Percentiles rank a stretch among this genome's conserved stretches.
These are phyloP conservation scores for Ganoderma lucidum DNA, from an alignment of 1,284 basidiomycete species.

Conservation along the genomic window DNA sequence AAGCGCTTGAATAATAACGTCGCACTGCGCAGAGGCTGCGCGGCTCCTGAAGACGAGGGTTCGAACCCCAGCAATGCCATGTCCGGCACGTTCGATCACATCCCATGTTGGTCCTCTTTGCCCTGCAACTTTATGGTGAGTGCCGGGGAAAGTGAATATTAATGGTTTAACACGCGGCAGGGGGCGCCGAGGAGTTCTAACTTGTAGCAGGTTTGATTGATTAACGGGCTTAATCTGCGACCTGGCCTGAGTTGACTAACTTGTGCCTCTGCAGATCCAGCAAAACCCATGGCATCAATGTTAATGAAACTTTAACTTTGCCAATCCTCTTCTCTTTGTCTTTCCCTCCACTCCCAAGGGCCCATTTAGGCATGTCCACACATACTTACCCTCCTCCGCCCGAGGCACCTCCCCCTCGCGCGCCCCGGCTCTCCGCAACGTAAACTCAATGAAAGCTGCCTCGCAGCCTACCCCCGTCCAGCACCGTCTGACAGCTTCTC, in stretches of 20 bases:
- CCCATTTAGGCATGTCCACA: constrained; percentile 8
- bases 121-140: not conserved
- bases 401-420: constrained; percentile 3
- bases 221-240: constrained; percentile 23
- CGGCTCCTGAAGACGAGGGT: too few species aligned
- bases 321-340: constrained; percentile 9
- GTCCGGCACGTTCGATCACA: too few species aligned
- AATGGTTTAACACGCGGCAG: constrained; percentile 23
- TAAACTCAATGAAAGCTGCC: constrained; percentile 26
- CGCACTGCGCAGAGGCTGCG: not conserved
- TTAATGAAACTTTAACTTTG: constrained; percentile 33
- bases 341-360: not conserved
- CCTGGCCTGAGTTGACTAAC: constrained; percentile 27
- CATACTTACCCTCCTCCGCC: constrained; percentile 13
- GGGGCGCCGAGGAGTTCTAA: constrained; percentile 20
- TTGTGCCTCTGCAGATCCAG: constrained; percentile 30
- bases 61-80: too few species aligned
- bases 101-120: too few species aligned
- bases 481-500: constrained; percentile 32
- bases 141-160: not conserved
- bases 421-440: constrained; percentile 18
- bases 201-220: constrained; percentile 42
- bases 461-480: constrained; percentile 13
- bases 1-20: not conserved
- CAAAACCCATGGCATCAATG: constrained; percentile 33